Evolutionary conservation across 129 eudicot genomes (phyloP), one percentile per base, ranked within the genome.

Genomic region (Chrysanthemum makinoi): DNA sequence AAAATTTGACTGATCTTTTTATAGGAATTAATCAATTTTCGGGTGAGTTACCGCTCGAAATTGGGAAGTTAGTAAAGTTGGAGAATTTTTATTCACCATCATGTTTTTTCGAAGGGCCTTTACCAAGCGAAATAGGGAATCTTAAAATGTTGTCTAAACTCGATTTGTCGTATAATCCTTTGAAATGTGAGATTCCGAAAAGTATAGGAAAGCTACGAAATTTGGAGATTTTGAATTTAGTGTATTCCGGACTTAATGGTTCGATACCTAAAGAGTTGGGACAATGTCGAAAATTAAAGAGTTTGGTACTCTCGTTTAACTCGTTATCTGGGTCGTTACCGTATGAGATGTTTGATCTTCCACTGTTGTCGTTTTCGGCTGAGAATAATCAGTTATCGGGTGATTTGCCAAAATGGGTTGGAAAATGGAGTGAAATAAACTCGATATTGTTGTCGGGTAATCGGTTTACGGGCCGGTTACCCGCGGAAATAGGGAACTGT

Each of bases 281-380:
- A 10, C 77, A 66, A 6, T 88, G 91, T 72, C 65, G 58, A 8
- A 85, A 75, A 33, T 53, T 88, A 20, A 83, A 65, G 17, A 68
- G 84, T 1, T 22, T 88, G 28, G 75, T 83, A 78, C 85, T 88
- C 59, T 88, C 96, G n/a, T 88, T 88, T 63, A 88, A 88, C 69
- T 81, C 77, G 0, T 81, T 88, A 65, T 39, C 91, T 2, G 91
- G 96, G 55, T 57, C 75, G 12, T 76, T 88, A 68, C 91, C 89
- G 10, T 83, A 83, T 20, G 88, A 81, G 77, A 80, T 88, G 0
- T 76, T 79, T 8, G 33, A 69, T 52, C 76, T 88, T 57, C 64
- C 83, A n/a, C 53, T 85, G 60, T 24, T 79, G 64, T 80, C 88
- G 5, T 81, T 88, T 74, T 74, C 91, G 8, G 91, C 83, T 0